Evolutionary conservation across 2,329 filamentous ascomycete genomes (phyloP).

Genomic region (Hypomyces rosellus): DNA sequence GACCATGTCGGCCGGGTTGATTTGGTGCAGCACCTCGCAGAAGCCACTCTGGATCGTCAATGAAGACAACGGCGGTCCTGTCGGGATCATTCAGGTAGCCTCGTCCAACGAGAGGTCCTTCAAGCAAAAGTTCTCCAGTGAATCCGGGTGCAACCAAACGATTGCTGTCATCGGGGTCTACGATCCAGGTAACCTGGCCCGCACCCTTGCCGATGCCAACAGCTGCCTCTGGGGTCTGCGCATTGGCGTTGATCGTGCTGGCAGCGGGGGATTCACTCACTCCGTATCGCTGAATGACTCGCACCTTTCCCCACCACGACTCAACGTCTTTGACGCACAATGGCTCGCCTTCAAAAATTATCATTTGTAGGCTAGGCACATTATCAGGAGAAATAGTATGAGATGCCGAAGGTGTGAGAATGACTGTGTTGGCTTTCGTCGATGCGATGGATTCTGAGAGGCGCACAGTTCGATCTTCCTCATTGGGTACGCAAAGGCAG

Average conservation of each 20-base stretch:
- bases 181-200: too few relatives aligned
- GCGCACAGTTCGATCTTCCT: slow-evolving; percentile 43
- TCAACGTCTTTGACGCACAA: slow-evolving; percentile 3
- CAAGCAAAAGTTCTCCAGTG: slow-evolving; percentile 32
- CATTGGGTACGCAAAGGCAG: slow-evolving; percentile 47
- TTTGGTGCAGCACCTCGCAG: neutral
- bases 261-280: slow-evolving; percentile 13
- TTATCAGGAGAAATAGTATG: slow-evolving; percentile 8
- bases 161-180: neutral
- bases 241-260: too few relatives aligned
- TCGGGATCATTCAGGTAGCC: slow-evolving; percentile 43
- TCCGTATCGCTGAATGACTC: slow-evolving; percentile 15
- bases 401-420: slow-evolving; percentile 12
- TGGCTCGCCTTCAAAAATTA: slow-evolving; percentile 14
- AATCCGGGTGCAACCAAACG: slow-evolving; percentile 24
- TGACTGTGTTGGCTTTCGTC: slow-evolving; percentile 15
- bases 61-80: slow-evolving; percentile 38
- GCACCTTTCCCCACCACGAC: slow-evolving; percentile 7
- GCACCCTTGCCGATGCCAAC: too few relatives aligned
- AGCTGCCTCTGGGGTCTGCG: too few relatives aligned
- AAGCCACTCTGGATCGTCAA: slow-evolving; percentile 33
- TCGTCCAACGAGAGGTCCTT: slow-evolving; percentile 39
- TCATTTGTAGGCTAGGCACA: slow-evolving; percentile 8
- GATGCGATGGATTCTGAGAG: slow-evolving; percentile 36
- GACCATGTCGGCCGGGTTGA: neutral